A percentile compares a stretch with the other conserved stretches of the same genome.
Conservation (phyloP, 73 alveolate species). For the Effrenium voratum region DNA sequence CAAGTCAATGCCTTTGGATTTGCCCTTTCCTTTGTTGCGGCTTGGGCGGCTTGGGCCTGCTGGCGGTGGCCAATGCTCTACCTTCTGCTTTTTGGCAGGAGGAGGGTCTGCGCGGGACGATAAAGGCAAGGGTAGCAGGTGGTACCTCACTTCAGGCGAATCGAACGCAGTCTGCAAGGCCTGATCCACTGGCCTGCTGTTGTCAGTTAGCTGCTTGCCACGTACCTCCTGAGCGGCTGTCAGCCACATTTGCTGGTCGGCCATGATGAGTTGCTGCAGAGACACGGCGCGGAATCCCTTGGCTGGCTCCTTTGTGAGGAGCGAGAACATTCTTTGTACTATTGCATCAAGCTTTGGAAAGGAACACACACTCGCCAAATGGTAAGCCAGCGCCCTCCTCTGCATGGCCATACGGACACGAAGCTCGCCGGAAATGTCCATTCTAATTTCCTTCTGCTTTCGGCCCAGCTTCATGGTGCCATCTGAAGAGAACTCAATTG, state of each 20-base stretch:
- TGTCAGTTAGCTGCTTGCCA: neutral
- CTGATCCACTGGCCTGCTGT: neutral
- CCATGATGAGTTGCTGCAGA: neutral
- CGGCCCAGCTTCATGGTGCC: neutral
- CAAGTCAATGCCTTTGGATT: no score
- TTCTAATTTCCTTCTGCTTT: neutral
- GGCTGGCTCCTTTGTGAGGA: neutral
- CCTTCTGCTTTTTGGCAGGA: no score
- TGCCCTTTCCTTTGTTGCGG: no score
- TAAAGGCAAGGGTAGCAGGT: neutral
- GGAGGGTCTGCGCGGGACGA: neutral
- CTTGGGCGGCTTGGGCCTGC: no score
- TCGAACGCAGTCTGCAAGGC: neutral
- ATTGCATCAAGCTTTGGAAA: neutral
- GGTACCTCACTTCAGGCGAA: neutral
- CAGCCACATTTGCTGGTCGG: constrained; percentile 14
- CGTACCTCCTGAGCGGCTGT: neutral
- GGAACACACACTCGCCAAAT: neutral
- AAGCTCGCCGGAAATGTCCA: neutral
- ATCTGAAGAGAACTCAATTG: neutral
- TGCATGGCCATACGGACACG: neutral
- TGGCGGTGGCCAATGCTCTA: no score
- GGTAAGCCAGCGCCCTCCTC: constrained; percentile 26
- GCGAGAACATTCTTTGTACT: neutral
- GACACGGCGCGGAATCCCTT: neutral